A percentile compares a stretch with the other conserved stretches of the same genome.
Conservation (phyloP, 768 basidiomycete genomes). For the Mycena polygramma region DNA sequence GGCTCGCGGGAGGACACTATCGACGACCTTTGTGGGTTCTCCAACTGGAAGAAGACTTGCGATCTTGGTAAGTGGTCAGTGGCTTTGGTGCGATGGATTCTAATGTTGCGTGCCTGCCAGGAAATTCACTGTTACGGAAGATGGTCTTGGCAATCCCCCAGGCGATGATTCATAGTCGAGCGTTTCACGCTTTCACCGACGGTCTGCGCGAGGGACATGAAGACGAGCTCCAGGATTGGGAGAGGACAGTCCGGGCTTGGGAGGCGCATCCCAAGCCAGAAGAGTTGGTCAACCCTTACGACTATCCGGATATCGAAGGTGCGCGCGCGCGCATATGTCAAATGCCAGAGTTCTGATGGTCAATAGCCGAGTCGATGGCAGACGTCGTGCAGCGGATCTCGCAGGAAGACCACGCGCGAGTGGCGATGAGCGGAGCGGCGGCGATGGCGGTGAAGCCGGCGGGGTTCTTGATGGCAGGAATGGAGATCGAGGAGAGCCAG, state of each 20-base stretch:
- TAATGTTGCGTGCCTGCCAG: no score
- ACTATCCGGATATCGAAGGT: constrained; percentile 6
- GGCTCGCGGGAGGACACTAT: no score
- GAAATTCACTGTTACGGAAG: no score
- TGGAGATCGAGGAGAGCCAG: background rate
- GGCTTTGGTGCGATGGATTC: no score
- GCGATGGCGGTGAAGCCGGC: background rate
- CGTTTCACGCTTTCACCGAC: background rate
- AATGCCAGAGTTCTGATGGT: background rate
- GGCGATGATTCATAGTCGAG: background rate
- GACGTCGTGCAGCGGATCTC: background rate
- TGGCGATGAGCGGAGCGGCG: background rate
- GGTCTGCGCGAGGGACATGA: background rate
- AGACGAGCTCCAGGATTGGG: background rate
- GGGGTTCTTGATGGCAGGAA: constrained; percentile 2
- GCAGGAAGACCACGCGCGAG: background rate
- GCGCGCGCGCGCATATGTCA: no score
- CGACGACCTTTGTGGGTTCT: background rate
- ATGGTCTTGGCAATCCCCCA: background rate
- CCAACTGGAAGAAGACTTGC: no score
- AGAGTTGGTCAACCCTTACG: constrained; percentile 3
- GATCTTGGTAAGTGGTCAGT: no score
- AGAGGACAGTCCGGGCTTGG: background rate
- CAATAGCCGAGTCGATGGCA: background rate
- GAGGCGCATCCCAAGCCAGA: no score